phyloP scores from a whole-genome alignment of 768 basidiomycete genomes.

The Podaxis sp. region DNA sequence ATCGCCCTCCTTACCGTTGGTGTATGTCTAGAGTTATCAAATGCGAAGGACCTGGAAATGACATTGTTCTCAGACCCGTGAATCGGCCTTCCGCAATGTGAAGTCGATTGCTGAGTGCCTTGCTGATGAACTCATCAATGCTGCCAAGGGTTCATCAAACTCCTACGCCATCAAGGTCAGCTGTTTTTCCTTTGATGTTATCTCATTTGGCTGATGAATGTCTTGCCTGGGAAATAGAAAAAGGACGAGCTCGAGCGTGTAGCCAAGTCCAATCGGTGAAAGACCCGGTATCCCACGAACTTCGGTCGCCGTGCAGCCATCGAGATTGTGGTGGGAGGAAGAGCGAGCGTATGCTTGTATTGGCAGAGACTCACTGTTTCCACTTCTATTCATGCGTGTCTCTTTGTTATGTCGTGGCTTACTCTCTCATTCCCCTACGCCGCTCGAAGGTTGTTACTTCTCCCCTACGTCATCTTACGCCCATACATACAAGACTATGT shows the following conservation, averaged over 20 bases:
- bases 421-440: background rate
- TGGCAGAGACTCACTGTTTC: constrained; percentile 9
- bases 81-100: constrained; percentile 99
- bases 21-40: constrained; percentile 46
- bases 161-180: constrained; percentile 98
- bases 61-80: constrained; percentile 69
- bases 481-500: background rate
- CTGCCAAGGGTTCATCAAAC: constrained; percentile 99
- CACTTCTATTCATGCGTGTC: background rate
- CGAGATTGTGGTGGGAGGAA: background rate
- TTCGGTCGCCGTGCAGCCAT: constrained; percentile 12
- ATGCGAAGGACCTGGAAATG: background rate
- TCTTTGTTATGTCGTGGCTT: constrained; percentile 5
- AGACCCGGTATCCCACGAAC: background rate
- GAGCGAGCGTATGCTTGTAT: constrained; percentile 14
- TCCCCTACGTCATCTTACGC: background rate
- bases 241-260: constrained; percentile 99
- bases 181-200: background rate
- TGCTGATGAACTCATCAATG: constrained; percentile 99
- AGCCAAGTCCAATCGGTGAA: constrained; percentile 99
- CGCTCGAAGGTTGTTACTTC: background rate
- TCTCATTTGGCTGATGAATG: constrained; percentile 4
- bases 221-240: constrained; percentile 51
- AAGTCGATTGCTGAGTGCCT: constrained; percentile 99
- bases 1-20: constrained; percentile 93